These are phyloP conservation scores for Cladophialophora immunda DNA, from an alignment of 2,329 filamentous ascomycete genomes.

Conservation along the genomic window DNA sequence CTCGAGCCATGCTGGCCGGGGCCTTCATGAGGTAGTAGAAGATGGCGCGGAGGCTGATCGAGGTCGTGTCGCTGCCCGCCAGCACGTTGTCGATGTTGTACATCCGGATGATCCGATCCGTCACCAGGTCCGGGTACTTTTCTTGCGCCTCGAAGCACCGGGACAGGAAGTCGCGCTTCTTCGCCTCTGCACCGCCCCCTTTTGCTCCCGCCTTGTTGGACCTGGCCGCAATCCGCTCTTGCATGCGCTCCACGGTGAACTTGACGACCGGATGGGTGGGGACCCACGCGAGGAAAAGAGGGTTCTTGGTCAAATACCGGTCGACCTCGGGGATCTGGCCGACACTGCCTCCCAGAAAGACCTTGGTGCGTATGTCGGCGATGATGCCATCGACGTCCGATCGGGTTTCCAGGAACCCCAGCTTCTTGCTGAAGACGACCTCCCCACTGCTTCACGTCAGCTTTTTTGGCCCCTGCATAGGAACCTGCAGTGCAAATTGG, in stretches of 20 bases:
- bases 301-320: neutral
- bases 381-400: slow-evolving; percentile 49
- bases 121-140: neutral
- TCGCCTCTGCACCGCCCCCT: no score
- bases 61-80: slow-evolving; percentile 30
- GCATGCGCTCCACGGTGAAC: slow-evolving; percentile 73
- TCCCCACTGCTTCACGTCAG: slow-evolving; percentile 42
- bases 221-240: slow-evolving; percentile 71
- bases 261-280: slow-evolving; percentile 64
- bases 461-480: no score
- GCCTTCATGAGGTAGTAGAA: slow-evolving; percentile 58
- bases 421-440: slow-evolving; percentile 45
- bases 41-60: slow-evolving; percentile 20
- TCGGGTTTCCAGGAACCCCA: slow-evolving; percentile 62
- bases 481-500: no score
- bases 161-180: slow-evolving; percentile 3
- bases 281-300: neutral
- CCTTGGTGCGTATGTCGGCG: neutral
- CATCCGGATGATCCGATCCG: slow-evolving; percentile 8
- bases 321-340: slow-evolving; percentile 3
- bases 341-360: no score
- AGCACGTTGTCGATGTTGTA: slow-evolving; percentile 13
- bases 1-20: slow-evolving; percentile 9
- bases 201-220: no score
- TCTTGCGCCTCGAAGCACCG: slow-evolving; percentile 2